Base-by-base conservation (phyloP, 495 filamentous ascomycete genomes). In the Trichocladium antarcticum region DNA sequence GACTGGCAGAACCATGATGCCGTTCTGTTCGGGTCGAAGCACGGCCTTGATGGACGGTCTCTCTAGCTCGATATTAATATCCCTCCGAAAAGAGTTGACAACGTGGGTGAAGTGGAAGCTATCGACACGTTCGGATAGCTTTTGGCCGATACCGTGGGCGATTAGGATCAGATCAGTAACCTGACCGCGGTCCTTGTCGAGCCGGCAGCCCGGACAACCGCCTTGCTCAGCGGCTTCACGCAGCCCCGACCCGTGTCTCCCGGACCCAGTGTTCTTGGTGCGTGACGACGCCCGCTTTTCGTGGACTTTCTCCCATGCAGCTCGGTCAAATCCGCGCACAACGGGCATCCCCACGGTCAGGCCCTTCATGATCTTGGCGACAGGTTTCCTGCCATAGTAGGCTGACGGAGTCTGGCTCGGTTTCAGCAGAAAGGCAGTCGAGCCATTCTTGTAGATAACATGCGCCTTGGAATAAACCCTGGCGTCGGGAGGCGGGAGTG, bases 31-130 rank as follows among this genome's bases (percentile, higher is more conserved):
- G 15, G 79, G 70, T 10, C 87, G 77, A 7, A 96, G 76, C 50
- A 84, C 75, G 0, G 78, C 73, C 65, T 78, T 83, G n/a, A 95
- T 82, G 6, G 70, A 71, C 8, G 82, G 77, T 45, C 73, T 85
- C 32, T 78, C 78, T 21, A 95, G 74, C 59, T 97, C 90, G 41
- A 90, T 72, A 53, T 95, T 95, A 40, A 97, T 71, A 11, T 81
- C 75, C 46, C 89, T 78, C n/a, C 92, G 79, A 50, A 98, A 89
- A 0, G 81, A 74, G 57, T 95, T 96, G 58, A 96, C 89, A 3
- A 86, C 84, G 61, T 96, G 89, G 0, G 92, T 97, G 60, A 98
- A 98, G 58, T 95, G 85, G 56, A 86, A 98, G 61, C 87, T 95
- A 61, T 97, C 92, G 41, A 98, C 84, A 14, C 89, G 76, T 56